Base-by-base conservation (phyloP, 352 stramenopile genomes). In the Phytophthora hibernalis region DNA sequence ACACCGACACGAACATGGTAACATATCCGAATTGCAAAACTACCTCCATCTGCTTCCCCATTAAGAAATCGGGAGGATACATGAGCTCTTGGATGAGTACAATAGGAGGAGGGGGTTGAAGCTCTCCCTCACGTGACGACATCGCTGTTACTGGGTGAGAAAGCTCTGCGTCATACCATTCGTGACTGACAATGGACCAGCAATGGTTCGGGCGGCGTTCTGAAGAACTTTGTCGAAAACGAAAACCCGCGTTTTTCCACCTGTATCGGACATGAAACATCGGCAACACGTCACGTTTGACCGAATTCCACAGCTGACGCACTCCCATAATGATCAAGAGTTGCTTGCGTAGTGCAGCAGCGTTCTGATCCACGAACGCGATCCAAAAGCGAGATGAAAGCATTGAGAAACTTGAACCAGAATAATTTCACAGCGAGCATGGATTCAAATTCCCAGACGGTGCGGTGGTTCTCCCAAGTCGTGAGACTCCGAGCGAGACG, bases 21-120 rank as follows among this genome's bases (percentile, higher is more conserved):
- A 98, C 85, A 72, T 98, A 98, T 43, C 94, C 93, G 65, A 98
- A 97, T 85, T 91, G 83, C n/a, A 94, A 65, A 40, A 94, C 74
- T 11, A 87, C 61, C 55, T 94, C 85, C 77, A 92, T 91, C 37
- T 94, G 83, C 61, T 94, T 94, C 54, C 72, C 75, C 76, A 94
- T 74, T 33, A 94, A 54, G 21, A 91, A 87, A 50, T 90, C 78
- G 16, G 79, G 81, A 11, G 82, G 76, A 49, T 86, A 68, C 85
- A 93, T 92, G 44, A 91, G 72, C 44, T 92, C 80, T 48, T 93
- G 85, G 43, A 92, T 54, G 15, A 87, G 60, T 28, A 94, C 75
- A 26, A 76, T 74, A 2, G 70, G 66, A 20, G 85, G 83, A 47
- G 62, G 62, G n/a, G 80, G 70, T 1, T 26, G 38, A 9, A 10